These are phyloP conservation scores for Graphiopsis chlorocephala DNA, from an alignment of 2,329 filamentous ascomycete species.

Conservation along the genomic window DNA sequence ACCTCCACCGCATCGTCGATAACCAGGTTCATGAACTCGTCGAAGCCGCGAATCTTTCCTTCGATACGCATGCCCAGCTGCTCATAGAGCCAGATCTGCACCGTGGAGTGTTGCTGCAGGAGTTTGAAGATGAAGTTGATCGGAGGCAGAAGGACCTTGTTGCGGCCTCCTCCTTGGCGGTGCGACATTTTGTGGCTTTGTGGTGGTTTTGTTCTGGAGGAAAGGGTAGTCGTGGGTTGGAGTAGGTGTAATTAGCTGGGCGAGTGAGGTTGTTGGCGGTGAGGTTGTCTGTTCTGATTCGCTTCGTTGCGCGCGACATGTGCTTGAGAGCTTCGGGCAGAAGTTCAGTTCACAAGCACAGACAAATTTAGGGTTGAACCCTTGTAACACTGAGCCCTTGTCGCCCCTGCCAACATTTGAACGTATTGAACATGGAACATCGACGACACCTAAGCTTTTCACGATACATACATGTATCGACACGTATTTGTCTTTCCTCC, in stretches of 20 bases:
- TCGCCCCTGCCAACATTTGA: not conserved
- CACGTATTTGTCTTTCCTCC: too few species aligned
- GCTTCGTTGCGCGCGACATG: not conserved
- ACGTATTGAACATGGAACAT: not conserved
- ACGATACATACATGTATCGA: too few species aligned
- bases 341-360: not conserved
- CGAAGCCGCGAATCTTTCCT: constrained; percentile 94
- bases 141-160: constrained; percentile 69
- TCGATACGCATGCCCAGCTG: constrained; percentile 92
- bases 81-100: constrained; percentile 96
- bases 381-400: not conserved
- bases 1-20: constrained; percentile 95
- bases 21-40: constrained; percentile 99
- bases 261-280: not conserved
- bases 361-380: not conserved
- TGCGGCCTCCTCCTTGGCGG: constrained; percentile 48
- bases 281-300: not conserved
- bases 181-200: constrained; percentile 46
- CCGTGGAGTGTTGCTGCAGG: constrained; percentile 75
- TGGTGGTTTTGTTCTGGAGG: not conserved
- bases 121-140: constrained; percentile 95
- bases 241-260: not conserved
- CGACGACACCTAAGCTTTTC: too few species aligned
- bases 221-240: not conserved
- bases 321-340: constrained; percentile 9